These are phyloP conservation scores for Kluyveromyces wickerhamii DNA, from an alignment of 805 yeast species.

Conservation along the genomic window DNA sequence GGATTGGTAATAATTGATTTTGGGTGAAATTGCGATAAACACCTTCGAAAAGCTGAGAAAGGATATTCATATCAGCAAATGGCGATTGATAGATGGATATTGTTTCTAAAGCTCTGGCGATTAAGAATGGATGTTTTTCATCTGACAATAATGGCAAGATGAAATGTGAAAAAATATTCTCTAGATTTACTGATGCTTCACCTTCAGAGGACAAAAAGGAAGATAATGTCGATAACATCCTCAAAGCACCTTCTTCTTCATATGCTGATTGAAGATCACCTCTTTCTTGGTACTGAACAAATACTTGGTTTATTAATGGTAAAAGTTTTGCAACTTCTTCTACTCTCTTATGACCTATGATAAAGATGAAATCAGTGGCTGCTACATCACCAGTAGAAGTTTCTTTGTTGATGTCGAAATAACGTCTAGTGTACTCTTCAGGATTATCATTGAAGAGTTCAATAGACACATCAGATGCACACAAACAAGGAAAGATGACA, in stretches of 20 bases:
- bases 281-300: slow-evolving; percentile 29
- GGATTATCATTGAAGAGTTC: slow-evolving; percentile 77
- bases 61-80: slow-evolving; percentile 32
- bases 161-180: slow-evolving; percentile 49
- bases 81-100: slow-evolving; percentile 33
- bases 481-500: slow-evolving; percentile 66
- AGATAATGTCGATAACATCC: slow-evolving; percentile 69
- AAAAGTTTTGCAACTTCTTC: slow-evolving; percentile 46
- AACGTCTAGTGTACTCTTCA: slow-evolving; percentile 69
- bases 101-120: slow-evolving; percentile 64
- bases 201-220: slow-evolving; percentile 30
- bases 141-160: slow-evolving; percentile 57
- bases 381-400: slow-evolving; percentile 68
- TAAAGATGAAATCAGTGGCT: slow-evolving; percentile 64
- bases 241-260: slow-evolving; percentile 73
- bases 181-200: slow-evolving; percentile 48
- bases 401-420: slow-evolving; percentile 59
- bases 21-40: slow-evolving; percentile 33
- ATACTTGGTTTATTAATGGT: slow-evolving; percentile 47
- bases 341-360: slow-evolving; percentile 50
- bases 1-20: slow-evolving; percentile 57
- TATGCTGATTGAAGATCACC: slow-evolving; percentile 39
- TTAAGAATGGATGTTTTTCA: slow-evolving; percentile 50
- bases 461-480: slow-evolving; percentile 56
- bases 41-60: slow-evolving; percentile 35